A percentile compares a stretch with the other conserved stretches of the same genome.
phyloP scores from a whole-genome alignment of 208 protist species.

The Phytomonas francai region DNA sequence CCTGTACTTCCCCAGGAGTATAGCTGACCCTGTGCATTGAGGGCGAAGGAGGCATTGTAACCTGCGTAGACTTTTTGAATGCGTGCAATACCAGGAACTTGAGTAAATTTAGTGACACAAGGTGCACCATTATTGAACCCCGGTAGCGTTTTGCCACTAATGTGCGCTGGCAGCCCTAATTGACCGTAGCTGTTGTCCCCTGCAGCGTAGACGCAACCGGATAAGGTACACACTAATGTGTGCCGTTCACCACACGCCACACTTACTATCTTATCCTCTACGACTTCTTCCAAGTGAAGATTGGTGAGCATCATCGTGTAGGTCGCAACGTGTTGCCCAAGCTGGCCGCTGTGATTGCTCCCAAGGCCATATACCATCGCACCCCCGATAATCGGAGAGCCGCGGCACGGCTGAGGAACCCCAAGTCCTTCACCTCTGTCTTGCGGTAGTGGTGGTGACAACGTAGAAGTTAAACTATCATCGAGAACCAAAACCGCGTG shows the following conservation, averaged over 20 bases:
- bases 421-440: neutral
- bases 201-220: slow-evolving; percentile 55
- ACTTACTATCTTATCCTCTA: slow-evolving; percentile 26
- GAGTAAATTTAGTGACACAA: slow-evolving; percentile 31
- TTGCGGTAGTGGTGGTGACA: neutral
- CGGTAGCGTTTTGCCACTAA: slow-evolving; percentile 11
- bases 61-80: slow-evolving; percentile 46
- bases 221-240: slow-evolving; percentile 46
- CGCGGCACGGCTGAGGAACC: neutral
- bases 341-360: slow-evolving; percentile 67
- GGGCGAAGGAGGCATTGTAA: slow-evolving; percentile 58
- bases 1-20: slow-evolving; percentile 74
- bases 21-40: slow-evolving; percentile 42
- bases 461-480: neutral
- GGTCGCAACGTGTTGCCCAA: slow-evolving; percentile 49
- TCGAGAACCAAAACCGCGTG: too few relatives aligned
- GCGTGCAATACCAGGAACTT: slow-evolving; percentile 38
- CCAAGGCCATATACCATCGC: slow-evolving; percentile 54
- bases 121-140: slow-evolving; percentile 4
- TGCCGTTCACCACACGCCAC: slow-evolving; percentile 61
- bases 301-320: slow-evolving; percentile 51
- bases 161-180: slow-evolving; percentile 34
- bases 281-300: slow-evolving; percentile 40
- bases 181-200: slow-evolving; percentile 72
- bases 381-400: neutral